phyloP scores from a whole-genome alignment of 192 early-diverging fungal genomes.

The Diversispora epigaea region DNA sequence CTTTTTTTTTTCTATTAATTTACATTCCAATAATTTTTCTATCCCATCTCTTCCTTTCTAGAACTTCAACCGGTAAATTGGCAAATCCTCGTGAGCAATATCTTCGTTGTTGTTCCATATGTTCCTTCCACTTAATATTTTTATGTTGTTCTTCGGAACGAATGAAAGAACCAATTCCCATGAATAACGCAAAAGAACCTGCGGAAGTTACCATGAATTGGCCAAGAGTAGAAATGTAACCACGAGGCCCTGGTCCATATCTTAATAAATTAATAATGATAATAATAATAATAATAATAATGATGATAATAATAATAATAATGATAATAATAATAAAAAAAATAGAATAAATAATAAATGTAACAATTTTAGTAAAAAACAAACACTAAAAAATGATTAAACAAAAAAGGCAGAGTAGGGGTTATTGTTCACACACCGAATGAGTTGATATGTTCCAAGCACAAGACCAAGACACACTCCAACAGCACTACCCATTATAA shows the following conservation, averaged over 20 bases:
- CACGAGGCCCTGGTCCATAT: conserved; percentile 68
- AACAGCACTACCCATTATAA: conserved; percentile 63
- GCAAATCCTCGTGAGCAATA: conserved; percentile 11
- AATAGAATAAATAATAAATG: too few relatives aligned
- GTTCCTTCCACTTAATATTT: conserved; percentile 11
- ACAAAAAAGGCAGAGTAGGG: not conserved
- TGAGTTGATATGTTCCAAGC: conserved; percentile 52
- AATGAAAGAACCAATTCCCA: conserved; percentile 62
- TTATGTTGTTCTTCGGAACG: conserved; percentile 43
- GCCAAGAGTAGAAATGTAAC: conserved; percentile 69
- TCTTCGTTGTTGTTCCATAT: conserved; percentile 19
- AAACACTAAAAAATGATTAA: too few relatives aligned
- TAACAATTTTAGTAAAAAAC: too few relatives aligned
- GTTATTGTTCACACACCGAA: conserved; percentile 43
- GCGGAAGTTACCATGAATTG: conserved; percentile 73
- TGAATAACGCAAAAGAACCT: conserved; percentile 81
- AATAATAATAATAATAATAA: not conserved
- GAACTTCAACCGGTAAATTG: conserved; percentile 27
- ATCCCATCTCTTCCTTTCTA: conserved; percentile 23
- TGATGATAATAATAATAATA: not conserved
- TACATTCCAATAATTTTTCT: not conserved
- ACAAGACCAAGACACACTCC: conserved; percentile 63
- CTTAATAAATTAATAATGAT: conserved; percentile 37
- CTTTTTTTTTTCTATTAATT: not conserved
- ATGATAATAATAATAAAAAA: not conserved